Conservation (phyloP, 345 rosid species). For the Gossypium anomalum region DNA sequence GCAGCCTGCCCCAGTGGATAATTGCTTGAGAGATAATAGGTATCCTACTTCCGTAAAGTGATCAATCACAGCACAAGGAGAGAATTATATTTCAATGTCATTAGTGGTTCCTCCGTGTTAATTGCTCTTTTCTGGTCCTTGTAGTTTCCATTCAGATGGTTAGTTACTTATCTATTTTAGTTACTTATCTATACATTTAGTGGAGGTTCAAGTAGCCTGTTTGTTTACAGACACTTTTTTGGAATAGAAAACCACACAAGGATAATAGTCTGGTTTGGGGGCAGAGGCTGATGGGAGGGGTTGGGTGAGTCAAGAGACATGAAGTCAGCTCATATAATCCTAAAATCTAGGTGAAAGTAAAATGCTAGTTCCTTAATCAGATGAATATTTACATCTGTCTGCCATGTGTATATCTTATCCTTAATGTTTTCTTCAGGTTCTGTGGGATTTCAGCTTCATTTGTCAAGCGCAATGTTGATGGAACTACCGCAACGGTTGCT, state of each 20-base stretch:
- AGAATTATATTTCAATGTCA: background rate
- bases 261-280: background rate
- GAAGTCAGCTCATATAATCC: background rate
- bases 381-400: background rate
- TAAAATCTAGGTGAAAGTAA: background rate
- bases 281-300: background rate
- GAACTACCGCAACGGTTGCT: conserved; percentile 31
- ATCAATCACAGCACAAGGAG: background rate
- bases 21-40: conserved; percentile 95
- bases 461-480: conserved; percentile 51
- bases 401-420: background rate
- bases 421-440: conserved; percentile 46
- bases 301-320: background rate
- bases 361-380: background rate
- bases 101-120: background rate
- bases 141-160: background rate
- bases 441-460: conserved; percentile 69
- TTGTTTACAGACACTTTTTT: background rate
- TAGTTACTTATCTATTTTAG: conserved; percentile 2
- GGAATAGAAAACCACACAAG: background rate
- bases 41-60: conserved; percentile 16
- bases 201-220: background rate
- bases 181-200: background rate
- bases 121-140: background rate
- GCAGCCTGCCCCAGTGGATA: conserved; percentile 47